Evolutionary conservation across 139 green algal genomes (phyloP).

Genomic region (Closterium sp.): DNA sequence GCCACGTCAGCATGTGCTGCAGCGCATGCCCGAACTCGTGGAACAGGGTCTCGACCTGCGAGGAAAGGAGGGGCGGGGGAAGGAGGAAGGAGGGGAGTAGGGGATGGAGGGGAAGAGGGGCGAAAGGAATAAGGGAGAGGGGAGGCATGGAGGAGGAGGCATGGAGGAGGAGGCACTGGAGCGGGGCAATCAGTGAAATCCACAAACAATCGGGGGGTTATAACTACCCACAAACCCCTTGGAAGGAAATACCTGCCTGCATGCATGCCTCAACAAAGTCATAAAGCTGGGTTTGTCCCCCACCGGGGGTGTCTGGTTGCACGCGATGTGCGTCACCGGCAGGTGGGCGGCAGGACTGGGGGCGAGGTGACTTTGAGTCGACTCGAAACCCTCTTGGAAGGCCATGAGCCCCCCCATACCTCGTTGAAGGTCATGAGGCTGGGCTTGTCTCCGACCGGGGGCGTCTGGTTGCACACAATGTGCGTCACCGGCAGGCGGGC

Average conservation of each 20-base stretch:
- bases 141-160: too few species aligned
- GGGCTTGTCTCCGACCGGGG: constrained; percentile 82
- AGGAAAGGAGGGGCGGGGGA: too few species aligned
- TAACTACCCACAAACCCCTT: too few species aligned
- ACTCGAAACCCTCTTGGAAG: constrained; percentile 72
- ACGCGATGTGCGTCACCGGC: constrained; percentile 94
- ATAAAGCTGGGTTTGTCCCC: constrained; percentile 86
- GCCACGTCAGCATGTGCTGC: constrained; percentile 80
- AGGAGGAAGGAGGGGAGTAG: too few species aligned
- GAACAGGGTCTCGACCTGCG: constrained; percentile 91
- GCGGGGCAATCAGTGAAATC: too few species aligned
- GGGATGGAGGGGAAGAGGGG: too few species aligned
- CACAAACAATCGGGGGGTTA: too few species aligned
- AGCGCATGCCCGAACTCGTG: constrained; percentile 88
- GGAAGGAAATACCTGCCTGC: too few species aligned
- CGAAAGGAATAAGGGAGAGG: too few species aligned
- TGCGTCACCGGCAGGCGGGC: constrained; percentile 89
- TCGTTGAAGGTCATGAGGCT: constrained; percentile 92
- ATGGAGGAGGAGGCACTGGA: too few species aligned
- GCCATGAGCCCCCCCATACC: constrained; percentile 79
- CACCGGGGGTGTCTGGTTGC: constrained; percentile 89
- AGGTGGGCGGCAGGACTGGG: constrained; percentile 48
- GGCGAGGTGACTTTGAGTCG: too few species aligned
- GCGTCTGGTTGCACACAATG: constrained; percentile 96
- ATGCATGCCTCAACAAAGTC: constrained; percentile 69